phyloP scores from a whole-genome alignment of 208 protist genomes.

The Leptomonas seymouri region DNA sequence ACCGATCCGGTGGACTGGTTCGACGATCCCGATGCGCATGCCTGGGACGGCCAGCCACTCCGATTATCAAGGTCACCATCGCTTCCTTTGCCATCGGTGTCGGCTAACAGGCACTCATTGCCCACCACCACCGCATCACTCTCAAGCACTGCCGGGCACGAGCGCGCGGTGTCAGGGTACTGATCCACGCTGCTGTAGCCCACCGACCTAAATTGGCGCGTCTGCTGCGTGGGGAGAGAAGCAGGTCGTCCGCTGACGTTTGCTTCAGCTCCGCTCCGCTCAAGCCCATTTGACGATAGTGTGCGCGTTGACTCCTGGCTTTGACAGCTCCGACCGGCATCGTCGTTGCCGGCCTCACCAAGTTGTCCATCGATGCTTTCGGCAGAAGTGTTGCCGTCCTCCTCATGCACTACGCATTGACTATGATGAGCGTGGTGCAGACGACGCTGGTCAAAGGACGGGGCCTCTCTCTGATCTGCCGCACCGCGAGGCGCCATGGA shows the following conservation, averaged over 20 bases:
- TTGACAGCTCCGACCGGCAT: no score
- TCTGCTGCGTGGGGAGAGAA: background rate
- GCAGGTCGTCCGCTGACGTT: background rate
- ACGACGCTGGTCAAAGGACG: no score
- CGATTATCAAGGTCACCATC: background rate
- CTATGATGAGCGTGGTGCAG: no score
- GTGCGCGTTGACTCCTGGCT: no score
- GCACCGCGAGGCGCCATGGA: no score
- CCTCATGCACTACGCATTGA: no score
- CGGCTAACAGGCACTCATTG: slow-evolving; percentile 9
- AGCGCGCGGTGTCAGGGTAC: slow-evolving; percentile 6
- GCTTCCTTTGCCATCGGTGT: slow-evolving; percentile 6
- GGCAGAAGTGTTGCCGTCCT: no score
- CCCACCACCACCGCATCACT: background rate
- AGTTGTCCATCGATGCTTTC: no score
- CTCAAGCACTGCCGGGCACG: background rate
- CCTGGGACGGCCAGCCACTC: background rate
- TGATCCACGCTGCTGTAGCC: background rate
- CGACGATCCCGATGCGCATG: background rate
- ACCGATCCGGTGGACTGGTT: background rate
- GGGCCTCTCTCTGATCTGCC: no score
- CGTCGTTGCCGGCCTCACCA: no score
- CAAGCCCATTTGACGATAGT: no score
- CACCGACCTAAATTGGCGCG: background rate
- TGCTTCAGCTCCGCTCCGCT: no score